Conservation (phyloP, 768 basidiomycete genomes). For the Coprinellus micaceus region DNA sequence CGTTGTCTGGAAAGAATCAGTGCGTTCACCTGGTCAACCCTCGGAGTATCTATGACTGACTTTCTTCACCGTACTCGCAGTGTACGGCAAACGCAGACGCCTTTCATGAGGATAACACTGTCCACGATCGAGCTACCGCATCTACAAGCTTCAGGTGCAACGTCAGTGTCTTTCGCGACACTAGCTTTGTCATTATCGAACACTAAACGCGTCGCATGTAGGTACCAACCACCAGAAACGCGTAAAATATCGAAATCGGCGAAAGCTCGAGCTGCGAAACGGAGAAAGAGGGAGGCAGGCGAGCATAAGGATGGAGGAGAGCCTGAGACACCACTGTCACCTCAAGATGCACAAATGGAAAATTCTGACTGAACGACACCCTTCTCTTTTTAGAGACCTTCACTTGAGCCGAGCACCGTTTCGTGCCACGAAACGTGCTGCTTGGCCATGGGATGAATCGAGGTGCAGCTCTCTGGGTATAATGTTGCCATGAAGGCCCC, state of each 20-base stretch:
- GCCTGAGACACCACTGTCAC: not conserved
- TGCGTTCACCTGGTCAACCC: constrained; percentile 28
- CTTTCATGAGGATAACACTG: constrained; percentile 71
- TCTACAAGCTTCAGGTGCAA: constrained; percentile 40
- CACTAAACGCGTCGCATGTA: constrained; percentile 21
- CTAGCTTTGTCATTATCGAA: too few relatives aligned
- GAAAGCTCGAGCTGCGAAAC: constrained; percentile 49
- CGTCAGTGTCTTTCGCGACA: constrained; percentile 35
- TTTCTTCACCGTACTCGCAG: constrained; percentile 27
- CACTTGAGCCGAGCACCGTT: too few relatives aligned
- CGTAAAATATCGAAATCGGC: constrained; percentile 59
- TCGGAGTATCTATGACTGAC: not conserved
- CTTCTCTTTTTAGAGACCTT: too few relatives aligned
- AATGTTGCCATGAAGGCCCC: too few relatives aligned
- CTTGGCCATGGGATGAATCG: too few relatives aligned
- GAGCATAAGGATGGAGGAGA: constrained; percentile 3
- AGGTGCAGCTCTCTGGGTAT: too few relatives aligned
- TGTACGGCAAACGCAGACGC: constrained; percentile 50
- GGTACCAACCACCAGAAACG: constrained; percentile 52
- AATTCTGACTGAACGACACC: too few relatives aligned
- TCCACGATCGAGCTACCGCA: constrained; percentile 42
- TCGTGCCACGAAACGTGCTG: too few relatives aligned
- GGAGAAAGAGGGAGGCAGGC: constrained; percentile 22
- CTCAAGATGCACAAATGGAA: too few relatives aligned
- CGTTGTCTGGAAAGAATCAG: constrained; percentile 59